Evolutionary conservation across 2,329 filamentous ascomycete species (phyloP).

Genomic region (Botrytis pseudocinerea): DNA sequence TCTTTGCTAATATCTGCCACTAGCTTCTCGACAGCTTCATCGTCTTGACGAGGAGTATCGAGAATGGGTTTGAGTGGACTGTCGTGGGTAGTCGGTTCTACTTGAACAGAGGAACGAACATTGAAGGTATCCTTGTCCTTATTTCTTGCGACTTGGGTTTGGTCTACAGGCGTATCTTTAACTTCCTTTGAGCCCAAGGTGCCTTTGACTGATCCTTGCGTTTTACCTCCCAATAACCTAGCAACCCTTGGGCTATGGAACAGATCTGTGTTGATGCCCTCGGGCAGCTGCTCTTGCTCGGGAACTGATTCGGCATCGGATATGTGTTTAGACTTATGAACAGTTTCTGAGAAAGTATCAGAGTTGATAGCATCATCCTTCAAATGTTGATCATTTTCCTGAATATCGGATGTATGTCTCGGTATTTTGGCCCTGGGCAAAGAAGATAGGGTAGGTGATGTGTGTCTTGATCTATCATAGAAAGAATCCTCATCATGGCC

Average conservation of each 20-base stretch:
- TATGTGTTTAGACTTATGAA: slow-evolving; percentile 22
- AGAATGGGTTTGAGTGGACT: slow-evolving; percentile 4
- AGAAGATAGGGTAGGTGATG: slow-evolving; percentile 51
- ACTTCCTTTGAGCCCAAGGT: slow-evolving; percentile 41
- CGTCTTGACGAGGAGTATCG: slow-evolving; percentile 27
- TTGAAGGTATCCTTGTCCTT: slow-evolving; percentile 44
- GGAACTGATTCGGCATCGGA: slow-evolving; percentile 35
- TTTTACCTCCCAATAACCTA: slow-evolving; percentile 53
- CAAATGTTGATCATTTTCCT: slow-evolving; percentile 32
- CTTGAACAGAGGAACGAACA: slow-evolving; percentile 28
- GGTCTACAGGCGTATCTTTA: slow-evolving; percentile 42
- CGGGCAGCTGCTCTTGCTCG: slow-evolving; percentile 51
- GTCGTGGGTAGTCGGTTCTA: slow-evolving; percentile 24
- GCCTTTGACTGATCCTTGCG: slow-evolving; percentile 29
- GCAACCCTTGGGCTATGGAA: slow-evolving; percentile 62
- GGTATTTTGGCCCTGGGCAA: slow-evolving; percentile 58
- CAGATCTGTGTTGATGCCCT: slow-evolving; percentile 59
- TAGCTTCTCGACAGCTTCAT: slow-evolving; percentile 47
- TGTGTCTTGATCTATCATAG: slow-evolving; percentile 51
- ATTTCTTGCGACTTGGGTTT: slow-evolving; percentile 32
- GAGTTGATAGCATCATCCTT: slow-evolving; percentile 33
- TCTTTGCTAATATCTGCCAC: slow-evolving; percentile 47
- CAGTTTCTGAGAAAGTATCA: slow-evolving; percentile 41
- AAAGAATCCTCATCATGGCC: slow-evolving; percentile 55
- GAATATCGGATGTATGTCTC: slow-evolving; percentile 46